phyloP scores from a whole-genome alignment of 2,329 filamentous ascomycete genomes.

The Pseudodiploospora longispora region DNA sequence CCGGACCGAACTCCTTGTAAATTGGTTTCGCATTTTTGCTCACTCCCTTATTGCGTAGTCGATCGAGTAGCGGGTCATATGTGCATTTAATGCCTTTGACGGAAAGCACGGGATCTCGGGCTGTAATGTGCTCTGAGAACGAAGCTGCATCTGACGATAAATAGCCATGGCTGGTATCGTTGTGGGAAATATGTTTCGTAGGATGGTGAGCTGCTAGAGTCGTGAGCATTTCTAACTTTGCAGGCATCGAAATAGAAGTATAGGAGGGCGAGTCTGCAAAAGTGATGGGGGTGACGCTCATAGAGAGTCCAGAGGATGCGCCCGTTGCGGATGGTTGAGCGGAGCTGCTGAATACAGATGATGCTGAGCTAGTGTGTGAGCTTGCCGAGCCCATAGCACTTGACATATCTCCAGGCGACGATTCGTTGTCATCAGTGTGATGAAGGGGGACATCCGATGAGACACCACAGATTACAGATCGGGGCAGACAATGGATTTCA shows the following conservation, averaged over 20 bases:
- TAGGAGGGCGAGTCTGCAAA: conserved; percentile 43
- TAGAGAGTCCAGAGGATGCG: conserved; percentile 33
- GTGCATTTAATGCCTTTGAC: conserved; percentile 51
- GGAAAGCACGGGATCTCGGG: conserved; percentile 47
- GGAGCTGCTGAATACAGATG: conserved; percentile 58
- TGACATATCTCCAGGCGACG: conserved; percentile 55
- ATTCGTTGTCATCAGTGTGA: conserved; percentile 48
- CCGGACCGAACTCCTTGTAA: conserved; percentile 57
- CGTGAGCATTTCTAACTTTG: conserved; percentile 49
- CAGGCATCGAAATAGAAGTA: conserved; percentile 38
- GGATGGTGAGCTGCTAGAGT: conserved; percentile 36
- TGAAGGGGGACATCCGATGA: conserved; percentile 18
- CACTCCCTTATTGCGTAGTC: conserved; percentile 38
- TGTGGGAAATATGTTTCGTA: conserved; percentile 18
- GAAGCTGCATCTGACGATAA: conserved; percentile 26
- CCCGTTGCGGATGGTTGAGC: conserved; percentile 33
- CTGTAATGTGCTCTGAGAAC: conserved; percentile 37
- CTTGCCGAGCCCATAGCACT: conserved; percentile 65
- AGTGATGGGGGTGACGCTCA: conserved; percentile 19
- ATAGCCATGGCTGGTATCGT: conserved; percentile 20
- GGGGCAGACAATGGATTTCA: conserved; percentile 16
- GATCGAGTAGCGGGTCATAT: conserved; percentile 53
- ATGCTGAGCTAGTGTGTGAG: conserved; percentile 62
- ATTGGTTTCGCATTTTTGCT: conserved; percentile 51
- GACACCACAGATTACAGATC: conserved; percentile 13